These are phyloP conservation scores for Schizosaccharomyces versatilis DNA, from an alignment of 1,139 yeast species.

Conservation along the genomic window DNA sequence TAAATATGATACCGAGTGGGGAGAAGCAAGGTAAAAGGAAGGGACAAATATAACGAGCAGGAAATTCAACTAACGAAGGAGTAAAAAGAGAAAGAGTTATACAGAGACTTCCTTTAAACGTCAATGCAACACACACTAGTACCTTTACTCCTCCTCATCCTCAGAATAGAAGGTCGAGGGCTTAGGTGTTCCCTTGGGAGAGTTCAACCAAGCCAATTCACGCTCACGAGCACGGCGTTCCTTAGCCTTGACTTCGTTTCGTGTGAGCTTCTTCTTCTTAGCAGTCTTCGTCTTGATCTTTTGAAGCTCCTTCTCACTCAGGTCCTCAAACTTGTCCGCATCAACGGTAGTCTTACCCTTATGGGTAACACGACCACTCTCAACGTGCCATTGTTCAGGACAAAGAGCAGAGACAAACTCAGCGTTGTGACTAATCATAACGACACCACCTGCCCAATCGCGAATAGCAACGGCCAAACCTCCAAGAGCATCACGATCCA, in stretches of 20 bases:
- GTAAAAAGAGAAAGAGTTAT: too few relatives aligned
- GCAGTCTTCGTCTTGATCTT: constrained; percentile 34
- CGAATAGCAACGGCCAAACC: constrained; percentile 93
- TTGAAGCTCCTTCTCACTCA: constrained; percentile 28
- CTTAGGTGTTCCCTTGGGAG: constrained; percentile 94
- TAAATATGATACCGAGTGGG: not conserved
- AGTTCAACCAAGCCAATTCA: constrained; percentile 80
- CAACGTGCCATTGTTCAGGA: constrained; percentile 96
- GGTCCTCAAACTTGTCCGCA: constrained; percentile 58
- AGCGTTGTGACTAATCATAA: constrained; percentile 91
- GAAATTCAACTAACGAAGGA: too few relatives aligned
- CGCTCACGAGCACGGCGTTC: constrained; percentile 87
- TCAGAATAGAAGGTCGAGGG: constrained; percentile 57
- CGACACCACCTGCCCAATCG: constrained; percentile 96
- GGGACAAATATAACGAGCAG: constrained; percentile 12
- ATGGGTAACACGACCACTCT: constrained; percentile 70
- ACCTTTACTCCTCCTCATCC: constrained; percentile 36
- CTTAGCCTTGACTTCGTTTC: constrained; percentile 81
- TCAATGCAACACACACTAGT: too few relatives aligned
- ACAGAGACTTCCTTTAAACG: too few relatives aligned
- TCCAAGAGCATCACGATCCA: constrained; percentile 93
- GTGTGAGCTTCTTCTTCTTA: constrained; percentile 86
- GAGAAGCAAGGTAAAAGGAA: constrained; percentile 2
- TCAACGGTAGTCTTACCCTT: constrained; percentile 64
- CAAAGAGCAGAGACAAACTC: constrained; percentile 94